Conservation (phyloP, 305 asterid species). For the Fraxinus angustifolia region DNA sequence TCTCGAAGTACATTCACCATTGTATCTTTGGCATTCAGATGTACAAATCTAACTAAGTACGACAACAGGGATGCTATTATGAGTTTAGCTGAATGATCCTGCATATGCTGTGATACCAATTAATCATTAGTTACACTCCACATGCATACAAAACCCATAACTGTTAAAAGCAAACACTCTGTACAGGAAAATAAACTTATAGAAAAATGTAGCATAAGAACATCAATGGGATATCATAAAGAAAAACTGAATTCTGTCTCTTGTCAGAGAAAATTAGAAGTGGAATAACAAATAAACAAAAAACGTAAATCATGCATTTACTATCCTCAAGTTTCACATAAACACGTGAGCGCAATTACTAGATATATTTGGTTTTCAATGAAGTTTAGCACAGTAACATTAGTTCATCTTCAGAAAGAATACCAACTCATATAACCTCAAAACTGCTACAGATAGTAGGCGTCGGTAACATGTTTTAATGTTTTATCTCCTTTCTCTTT, state of each 20-base stretch:
- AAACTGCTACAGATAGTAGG: not conserved
- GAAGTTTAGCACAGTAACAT: not conserved
- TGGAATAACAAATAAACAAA: not conserved
- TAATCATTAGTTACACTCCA: conserved; percentile 17
- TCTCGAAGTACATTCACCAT: conserved; percentile 40
- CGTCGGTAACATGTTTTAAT: not conserved
- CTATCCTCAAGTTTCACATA: not conserved
- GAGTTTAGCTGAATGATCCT: conserved; percentile 53
- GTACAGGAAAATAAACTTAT: not conserved
- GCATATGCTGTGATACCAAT: conserved; percentile 34
- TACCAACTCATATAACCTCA: not conserved
- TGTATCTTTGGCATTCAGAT: conserved; percentile 31
- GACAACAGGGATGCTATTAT: conserved; percentile 48
- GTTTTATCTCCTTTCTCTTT: not conserved
- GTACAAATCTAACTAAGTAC: conserved; percentile 45
- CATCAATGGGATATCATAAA: not conserved
- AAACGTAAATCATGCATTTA: not conserved
- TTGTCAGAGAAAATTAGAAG: not conserved
- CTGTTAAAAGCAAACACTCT: not conserved
- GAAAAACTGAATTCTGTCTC: not conserved
- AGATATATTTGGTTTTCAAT: not conserved
- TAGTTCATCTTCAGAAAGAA: not conserved
- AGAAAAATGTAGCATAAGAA: not conserved
- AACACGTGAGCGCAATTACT: not conserved
- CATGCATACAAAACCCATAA: not conserved